Evolutionary conservation across 805 yeast genomes (phyloP).

Genomic region (Candida arabinofermentans): DNA sequence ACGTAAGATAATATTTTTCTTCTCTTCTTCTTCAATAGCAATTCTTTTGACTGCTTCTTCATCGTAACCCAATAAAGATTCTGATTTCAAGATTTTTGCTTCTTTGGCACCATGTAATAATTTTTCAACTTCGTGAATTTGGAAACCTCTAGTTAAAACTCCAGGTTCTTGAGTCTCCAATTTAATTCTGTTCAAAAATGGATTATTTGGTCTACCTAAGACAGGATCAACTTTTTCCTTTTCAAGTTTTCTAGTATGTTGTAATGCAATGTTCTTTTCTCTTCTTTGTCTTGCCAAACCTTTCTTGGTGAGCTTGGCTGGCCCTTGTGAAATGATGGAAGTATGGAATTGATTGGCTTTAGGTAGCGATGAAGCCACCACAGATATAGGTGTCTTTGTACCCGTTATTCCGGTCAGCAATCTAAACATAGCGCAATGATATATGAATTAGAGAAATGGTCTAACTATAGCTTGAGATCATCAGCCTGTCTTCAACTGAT

Average conservation of each 20-base stretch:
- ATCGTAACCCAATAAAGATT: constrained; percentile 19
- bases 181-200: constrained; percentile 63
- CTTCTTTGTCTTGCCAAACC: constrained; percentile 10
- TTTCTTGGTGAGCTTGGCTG: constrained; percentile 12
- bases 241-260: constrained; percentile 8
- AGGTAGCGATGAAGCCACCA: neutral
- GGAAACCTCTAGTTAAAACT: constrained; percentile 57
- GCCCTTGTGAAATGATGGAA: constrained; percentile 6
- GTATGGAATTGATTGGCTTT: constrained; percentile 10
- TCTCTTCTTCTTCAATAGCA: constrained; percentile 43
- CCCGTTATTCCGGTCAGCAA: neutral
- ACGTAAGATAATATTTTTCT: constrained; percentile 65
- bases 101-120: constrained; percentile 74
- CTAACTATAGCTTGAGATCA: too few relatives aligned
- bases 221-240: constrained; percentile 71
- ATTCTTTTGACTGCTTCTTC: constrained; percentile 18
- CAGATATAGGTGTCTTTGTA: too few relatives aligned
- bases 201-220: constrained; percentile 62
- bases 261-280: constrained; percentile 15
- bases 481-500: too few relatives aligned
- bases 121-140: constrained; percentile 65
- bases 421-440: neutral
- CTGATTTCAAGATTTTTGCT: constrained; percentile 40
- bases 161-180: constrained; percentile 65
- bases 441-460: too few relatives aligned